Evolutionary conservation across 2,329 filamentous ascomycete genomes (phyloP).

Genomic region (Aquanectria penicillioides): DNA sequence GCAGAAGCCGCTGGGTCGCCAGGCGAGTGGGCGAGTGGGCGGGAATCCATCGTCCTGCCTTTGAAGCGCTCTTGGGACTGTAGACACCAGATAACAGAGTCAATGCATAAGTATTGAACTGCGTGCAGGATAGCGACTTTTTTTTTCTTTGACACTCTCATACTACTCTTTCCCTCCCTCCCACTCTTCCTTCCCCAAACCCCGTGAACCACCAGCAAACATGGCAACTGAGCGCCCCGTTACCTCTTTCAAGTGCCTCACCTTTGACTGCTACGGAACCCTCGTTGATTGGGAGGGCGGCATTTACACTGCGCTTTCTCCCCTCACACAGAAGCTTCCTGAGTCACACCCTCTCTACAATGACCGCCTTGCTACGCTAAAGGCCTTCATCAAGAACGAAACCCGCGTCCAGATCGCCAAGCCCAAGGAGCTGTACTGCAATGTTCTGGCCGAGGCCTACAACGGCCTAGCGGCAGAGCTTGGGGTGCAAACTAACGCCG

Average conservation of each 20-base stretch:
- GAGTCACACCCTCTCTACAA: not conserved
- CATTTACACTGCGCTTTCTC: conserved; percentile 62
- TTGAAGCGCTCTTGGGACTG: no score
- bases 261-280: conserved; percentile 83
- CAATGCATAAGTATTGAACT: no score
- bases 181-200: no score
- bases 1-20: no score
- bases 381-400: conserved; percentile 54
- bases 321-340: conserved; percentile 50
- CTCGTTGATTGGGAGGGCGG: conserved; percentile 81
- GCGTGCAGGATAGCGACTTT: no score
- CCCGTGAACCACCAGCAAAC: no score
- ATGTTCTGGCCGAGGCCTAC: conserved; percentile 62
- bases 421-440: conserved; percentile 66
- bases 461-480: conserved; percentile 56
- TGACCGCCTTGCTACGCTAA: conserved; percentile 3
- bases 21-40: no score
- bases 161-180: no score
- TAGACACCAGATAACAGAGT: no score
- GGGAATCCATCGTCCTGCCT: no score
- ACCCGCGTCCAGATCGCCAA: conserved; percentile 61
- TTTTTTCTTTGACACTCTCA: no score
- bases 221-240: not conserved
- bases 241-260: conserved; percentile 51
- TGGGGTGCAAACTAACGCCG: conserved; percentile 45